Conservation (phyloP, 2,329 filamentous ascomycete species). For the Grosmannia serpens region DNA sequence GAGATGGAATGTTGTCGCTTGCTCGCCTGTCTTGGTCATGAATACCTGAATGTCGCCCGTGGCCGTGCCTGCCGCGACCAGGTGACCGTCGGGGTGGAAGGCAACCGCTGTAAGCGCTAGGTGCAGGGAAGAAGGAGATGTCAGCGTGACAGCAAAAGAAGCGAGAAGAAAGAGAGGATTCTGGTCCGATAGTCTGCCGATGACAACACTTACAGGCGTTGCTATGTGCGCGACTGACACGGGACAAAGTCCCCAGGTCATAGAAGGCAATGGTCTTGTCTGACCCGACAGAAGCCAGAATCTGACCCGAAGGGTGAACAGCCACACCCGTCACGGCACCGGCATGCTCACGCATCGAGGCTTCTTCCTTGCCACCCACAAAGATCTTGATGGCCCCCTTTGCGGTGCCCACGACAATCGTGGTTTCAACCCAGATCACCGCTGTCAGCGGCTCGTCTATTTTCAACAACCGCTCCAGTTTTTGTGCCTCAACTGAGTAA, state of each 20-base stretch:
- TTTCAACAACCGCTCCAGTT: constrained; percentile 55
- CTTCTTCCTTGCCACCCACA: constrained; percentile 56
- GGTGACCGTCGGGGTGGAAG: constrained; percentile 95
- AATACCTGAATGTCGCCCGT: constrained; percentile 79
- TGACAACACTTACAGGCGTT: constrained; percentile 55
- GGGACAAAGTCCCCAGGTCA: constrained; percentile 56
- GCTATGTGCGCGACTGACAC: constrained; percentile 67
- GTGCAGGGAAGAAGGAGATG: background rate
- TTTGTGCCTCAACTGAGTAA: constrained; percentile 60
- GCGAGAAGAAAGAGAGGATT: background rate
- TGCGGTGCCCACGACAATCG: constrained; percentile 60
- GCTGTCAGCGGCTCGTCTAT: constrained; percentile 58
- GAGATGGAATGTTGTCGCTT: constrained; percentile 62
- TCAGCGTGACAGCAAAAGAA: constrained; percentile 1
- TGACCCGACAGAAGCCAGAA: constrained; percentile 75
- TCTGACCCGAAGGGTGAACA: constrained; percentile 69
- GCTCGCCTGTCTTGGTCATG: constrained; percentile 68
- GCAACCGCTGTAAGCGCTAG: constrained; percentile 62
- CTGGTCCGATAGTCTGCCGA: background rate
- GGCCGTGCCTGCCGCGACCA: constrained; percentile 74
- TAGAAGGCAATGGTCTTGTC: constrained; percentile 94
- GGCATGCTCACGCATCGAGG: constrained; percentile 68
- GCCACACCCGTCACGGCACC: constrained; percentile 68
- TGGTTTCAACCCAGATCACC: constrained; percentile 52
- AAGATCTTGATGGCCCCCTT: constrained; percentile 74